Percentiles rank a stretch among this genome's conserved stretches.
Conservation (phyloP, 2,329 filamentous ascomycete genomes). For the Aspergillus aculeatinus region DNA sequence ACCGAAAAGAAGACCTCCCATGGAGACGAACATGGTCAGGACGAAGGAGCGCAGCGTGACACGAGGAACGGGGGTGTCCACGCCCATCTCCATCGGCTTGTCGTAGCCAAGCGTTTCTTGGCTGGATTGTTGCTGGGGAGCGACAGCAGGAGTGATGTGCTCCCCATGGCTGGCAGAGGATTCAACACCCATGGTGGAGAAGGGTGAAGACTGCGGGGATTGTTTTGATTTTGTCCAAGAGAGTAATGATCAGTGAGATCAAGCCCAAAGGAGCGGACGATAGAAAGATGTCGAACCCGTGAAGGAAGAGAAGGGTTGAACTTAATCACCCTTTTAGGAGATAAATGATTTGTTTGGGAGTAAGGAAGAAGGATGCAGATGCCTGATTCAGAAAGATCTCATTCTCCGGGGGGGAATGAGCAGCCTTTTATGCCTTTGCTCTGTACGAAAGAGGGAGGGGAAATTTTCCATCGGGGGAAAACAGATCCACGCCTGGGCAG, state of each 20-base stretch:
- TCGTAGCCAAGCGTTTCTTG: conserved; percentile 25
- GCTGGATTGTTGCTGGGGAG: conserved; percentile 23
- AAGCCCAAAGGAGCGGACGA: background rate
- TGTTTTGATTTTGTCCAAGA: background rate
- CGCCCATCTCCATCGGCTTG: conserved; percentile 23
- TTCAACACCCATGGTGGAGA: conserved; percentile 32
- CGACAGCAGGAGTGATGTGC: conserved; percentile 28
- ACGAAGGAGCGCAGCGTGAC: conserved; percentile 40
- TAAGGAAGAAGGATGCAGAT: background rate
- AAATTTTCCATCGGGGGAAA: conserved; percentile 4
- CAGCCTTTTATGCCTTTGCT: conserved; percentile 2
- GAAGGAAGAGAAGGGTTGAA: background rate
- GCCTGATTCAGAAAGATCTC: background rate
- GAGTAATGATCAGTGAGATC: conserved; percentile 1
- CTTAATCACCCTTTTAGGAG: background rate
- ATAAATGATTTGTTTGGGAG: background rate
- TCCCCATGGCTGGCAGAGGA: conserved; percentile 32
- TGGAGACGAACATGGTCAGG: conserved; percentile 48
- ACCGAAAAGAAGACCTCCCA: conserved; percentile 48
- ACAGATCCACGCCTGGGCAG: conserved; percentile 5
- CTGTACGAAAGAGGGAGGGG: conserved; percentile 3
- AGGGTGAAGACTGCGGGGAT: background rate
- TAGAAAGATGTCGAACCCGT: background rate
- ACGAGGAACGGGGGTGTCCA: conserved; percentile 34
- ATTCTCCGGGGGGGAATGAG: conserved; percentile 5